Conservation (phyloP, 139 green algal species). For the Nannochloris sp. region DNA sequence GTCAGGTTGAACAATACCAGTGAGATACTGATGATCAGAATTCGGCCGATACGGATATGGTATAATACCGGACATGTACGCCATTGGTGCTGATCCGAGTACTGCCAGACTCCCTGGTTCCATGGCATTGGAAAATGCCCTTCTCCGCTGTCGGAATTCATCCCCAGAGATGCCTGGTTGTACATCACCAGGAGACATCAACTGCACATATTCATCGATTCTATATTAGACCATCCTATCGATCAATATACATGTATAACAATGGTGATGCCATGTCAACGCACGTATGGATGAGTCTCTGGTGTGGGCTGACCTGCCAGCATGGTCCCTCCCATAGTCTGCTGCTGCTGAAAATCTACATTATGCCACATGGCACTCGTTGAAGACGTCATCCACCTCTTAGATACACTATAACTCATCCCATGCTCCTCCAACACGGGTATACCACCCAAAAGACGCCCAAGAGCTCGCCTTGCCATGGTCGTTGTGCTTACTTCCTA, state of each 20-base stretch:
- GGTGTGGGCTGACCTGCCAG: slow-evolving; percentile 42
- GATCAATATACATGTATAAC: background rate
- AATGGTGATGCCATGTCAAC: background rate
- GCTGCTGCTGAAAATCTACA: background rate
- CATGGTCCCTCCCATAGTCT: background rate
- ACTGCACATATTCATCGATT: background rate
- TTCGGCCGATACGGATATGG: slow-evolving; percentile 75
- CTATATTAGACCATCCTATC: too few species aligned
- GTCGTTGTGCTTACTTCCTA: too few species aligned
- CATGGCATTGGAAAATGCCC: slow-evolving; percentile 37
- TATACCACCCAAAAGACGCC: too few species aligned
- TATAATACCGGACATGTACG: slow-evolving; percentile 69
- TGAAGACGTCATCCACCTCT: background rate
- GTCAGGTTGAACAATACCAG: slow-evolving; percentile 63
- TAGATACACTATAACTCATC: too few species aligned
- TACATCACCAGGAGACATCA: slow-evolving; percentile 37
- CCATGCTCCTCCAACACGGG: too few species aligned
- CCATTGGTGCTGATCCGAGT: slow-evolving; percentile 41
- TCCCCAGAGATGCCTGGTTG: slow-evolving; percentile 39
- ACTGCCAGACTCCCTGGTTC: slow-evolving; percentile 52
- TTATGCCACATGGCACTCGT: background rate
- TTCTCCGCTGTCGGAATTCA: slow-evolving; percentile 46
- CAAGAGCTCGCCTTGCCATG: too few species aligned
- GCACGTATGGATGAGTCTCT: slow-evolving; percentile 41
- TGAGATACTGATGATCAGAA: slow-evolving; percentile 81